Evolutionary conservation across 352 stramenopile genomes (phyloP).

Genomic region (Chrysophaeum taylorii): DNA sequence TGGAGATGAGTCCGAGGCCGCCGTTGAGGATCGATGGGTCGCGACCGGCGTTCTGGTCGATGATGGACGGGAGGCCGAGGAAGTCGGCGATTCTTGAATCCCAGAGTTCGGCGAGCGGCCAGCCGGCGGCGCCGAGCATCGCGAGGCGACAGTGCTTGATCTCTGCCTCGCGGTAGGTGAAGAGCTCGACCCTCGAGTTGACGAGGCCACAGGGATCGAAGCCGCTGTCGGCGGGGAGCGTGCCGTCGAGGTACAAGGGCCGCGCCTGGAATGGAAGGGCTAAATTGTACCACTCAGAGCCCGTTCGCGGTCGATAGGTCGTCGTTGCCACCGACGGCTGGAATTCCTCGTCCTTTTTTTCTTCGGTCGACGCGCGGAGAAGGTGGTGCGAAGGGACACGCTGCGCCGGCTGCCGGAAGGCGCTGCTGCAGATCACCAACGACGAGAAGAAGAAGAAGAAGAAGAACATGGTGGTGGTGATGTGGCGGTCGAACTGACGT

Average conservation of each 20-base stretch:
- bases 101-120: slow-evolving; percentile 49
- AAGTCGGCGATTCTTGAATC: slow-evolving; percentile 44
- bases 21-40: slow-evolving; percentile 55
- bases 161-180: slow-evolving; percentile 53
- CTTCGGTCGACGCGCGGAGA: too few relatives aligned
- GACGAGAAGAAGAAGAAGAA: too few relatives aligned
- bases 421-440: too few relatives aligned
- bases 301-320: too few relatives aligned
- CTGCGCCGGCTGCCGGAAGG: too few relatives aligned
- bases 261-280: slow-evolving; percentile 25
- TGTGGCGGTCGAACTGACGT: too few relatives aligned
- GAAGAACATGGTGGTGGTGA: too few relatives aligned
- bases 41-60: slow-evolving; percentile 40
- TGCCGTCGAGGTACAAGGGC: background rate
- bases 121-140: slow-evolving; percentile 54
- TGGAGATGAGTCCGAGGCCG: slow-evolving; percentile 47
- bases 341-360: too few relatives aligned
- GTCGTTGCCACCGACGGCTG: too few relatives aligned
- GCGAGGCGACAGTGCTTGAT: slow-evolving; percentile 56
- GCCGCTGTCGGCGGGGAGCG: slow-evolving; percentile 44
- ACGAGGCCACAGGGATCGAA: slow-evolving; percentile 53
- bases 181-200: slow-evolving; percentile 36
- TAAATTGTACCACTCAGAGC: background rate
- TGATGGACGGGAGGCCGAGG: slow-evolving; percentile 29
- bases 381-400: too few relatives aligned